Percentiles rank a stretch among this genome's conserved stretches.
Evolutionary conservation across 2,329 filamentous ascomycete species (phyloP).

Genomic region (Cadophora sp.): DNA sequence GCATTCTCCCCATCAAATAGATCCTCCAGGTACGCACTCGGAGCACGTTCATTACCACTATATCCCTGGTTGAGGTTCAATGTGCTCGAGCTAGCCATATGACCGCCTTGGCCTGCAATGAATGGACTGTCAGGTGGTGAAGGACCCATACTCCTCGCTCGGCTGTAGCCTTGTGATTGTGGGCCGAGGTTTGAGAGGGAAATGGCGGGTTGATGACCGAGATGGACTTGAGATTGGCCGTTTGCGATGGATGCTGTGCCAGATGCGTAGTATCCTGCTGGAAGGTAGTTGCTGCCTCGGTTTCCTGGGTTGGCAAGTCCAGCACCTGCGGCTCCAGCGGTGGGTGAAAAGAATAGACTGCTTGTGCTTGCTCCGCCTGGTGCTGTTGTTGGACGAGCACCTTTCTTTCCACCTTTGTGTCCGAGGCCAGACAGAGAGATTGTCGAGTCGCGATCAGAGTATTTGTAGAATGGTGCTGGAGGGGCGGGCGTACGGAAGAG

Average conservation of each 20-base stretch:
- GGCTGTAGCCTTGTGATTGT: conserved; percentile 58
- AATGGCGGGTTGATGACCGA: conserved; percentile 55
- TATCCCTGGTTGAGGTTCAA: conserved; percentile 68
- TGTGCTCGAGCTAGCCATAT: conserved; percentile 64
- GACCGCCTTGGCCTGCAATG: conserved; percentile 45
- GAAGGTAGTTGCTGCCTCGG: conserved; percentile 81
- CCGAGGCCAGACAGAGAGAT: conserved; percentile 41
- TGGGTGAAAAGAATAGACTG: conserved; percentile 90
- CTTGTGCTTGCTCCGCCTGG: conserved; percentile 35
- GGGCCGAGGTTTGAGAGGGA: conserved; percentile 62
- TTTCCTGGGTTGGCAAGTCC: conserved; percentile 60
- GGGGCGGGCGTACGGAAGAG: conserved; percentile 62
- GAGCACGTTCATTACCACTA: conserved; percentile 66
- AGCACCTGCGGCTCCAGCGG: conserved; percentile 68
- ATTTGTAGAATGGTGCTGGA: conserved; percentile 69
- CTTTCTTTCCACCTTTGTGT: conserved; percentile 43
- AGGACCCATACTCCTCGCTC: conserved; percentile 52
- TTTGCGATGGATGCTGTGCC: conserved; percentile 50
- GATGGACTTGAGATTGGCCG: conserved; percentile 43
- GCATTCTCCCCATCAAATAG: conserved; percentile 68
- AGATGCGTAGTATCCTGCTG: conserved; percentile 89
- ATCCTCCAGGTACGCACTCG: conserved; percentile 90
- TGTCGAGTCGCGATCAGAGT: conserved; percentile 58
- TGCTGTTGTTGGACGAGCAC: conserved; percentile 47
- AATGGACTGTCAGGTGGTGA: conserved; percentile 70